These are phyloP conservation scores for Penicillium nordicum DNA, from an alignment of 2,329 filamentous ascomycete species.

Conservation along the genomic window DNA sequence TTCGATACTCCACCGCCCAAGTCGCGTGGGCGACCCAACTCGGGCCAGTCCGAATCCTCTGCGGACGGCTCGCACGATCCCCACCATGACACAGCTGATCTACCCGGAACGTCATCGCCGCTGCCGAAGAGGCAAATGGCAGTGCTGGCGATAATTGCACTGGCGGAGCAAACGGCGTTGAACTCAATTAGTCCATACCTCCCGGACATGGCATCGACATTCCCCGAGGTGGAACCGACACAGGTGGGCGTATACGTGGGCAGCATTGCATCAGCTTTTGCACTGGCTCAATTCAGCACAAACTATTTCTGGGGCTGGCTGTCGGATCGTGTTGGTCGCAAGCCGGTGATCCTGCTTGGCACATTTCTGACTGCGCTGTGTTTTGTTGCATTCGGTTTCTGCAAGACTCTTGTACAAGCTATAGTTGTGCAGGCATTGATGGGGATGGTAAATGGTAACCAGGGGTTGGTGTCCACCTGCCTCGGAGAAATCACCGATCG, in stretches of 20 bases:
- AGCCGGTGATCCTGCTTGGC: constrained; percentile 76
- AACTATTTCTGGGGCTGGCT: constrained; percentile 90
- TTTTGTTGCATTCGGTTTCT: constrained; percentile 85
- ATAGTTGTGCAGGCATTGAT: constrained; percentile 82
- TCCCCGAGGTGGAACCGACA: constrained; percentile 69
- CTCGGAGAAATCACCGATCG: constrained; percentile 92
- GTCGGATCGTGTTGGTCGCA: constrained; percentile 73
- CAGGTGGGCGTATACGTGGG: constrained; percentile 86
- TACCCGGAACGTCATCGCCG: constrained; percentile 54
- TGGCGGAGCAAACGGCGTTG: constrained; percentile 92
- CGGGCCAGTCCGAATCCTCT: constrained; percentile 42
- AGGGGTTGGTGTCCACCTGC: constrained; percentile 88
- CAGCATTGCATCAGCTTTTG: constrained; percentile 84
- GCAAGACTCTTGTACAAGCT: constrained; percentile 75
- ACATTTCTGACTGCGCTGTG: constrained; percentile 78
- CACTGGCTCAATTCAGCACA: constrained; percentile 84
- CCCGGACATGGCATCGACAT: constrained; percentile 83
- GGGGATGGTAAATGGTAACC: constrained; percentile 93
- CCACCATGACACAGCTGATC: constrained; percentile 25
- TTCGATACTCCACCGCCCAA: constrained; percentile 48
- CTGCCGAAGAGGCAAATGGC: constrained; percentile 78
- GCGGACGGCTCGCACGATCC: constrained; percentile 28
- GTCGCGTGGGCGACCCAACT: constrained; percentile 44
- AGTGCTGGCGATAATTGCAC: constrained; percentile 79
- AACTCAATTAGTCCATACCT: constrained; percentile 96